phyloP scores from a whole-genome alignment of 352 stramenopile genomes.

The Pythium monospermum region DNA sequence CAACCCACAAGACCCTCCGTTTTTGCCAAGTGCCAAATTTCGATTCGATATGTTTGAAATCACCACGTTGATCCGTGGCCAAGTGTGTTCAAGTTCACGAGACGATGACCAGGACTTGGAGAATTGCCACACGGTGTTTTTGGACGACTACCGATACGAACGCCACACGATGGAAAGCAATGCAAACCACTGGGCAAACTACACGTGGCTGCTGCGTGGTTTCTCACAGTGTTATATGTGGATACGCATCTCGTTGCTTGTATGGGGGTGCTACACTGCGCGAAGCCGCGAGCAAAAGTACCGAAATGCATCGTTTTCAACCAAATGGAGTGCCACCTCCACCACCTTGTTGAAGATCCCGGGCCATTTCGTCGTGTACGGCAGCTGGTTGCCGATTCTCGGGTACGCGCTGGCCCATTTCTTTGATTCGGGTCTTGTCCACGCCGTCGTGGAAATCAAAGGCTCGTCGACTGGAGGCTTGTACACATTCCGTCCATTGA shows the following conservation, averaged over 20 bases:
- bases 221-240: conserved; percentile 39
- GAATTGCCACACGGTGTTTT: conserved; percentile 15
- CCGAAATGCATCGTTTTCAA: neutral
- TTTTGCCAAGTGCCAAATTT: conserved; percentile 6
- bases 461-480: conserved; percentile 13
- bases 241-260: conserved; percentile 29
- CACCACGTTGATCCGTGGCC: conserved; percentile 10
- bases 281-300: conserved; percentile 11
- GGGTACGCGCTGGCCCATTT: conserved; percentile 22
- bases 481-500: conserved; percentile 7
- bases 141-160: conserved; percentile 47
- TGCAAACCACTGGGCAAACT: conserved; percentile 25
- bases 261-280: conserved; percentile 18
- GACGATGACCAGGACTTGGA: too few relatives aligned
- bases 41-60: conserved; percentile 4
- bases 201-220: conserved; percentile 29
- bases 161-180: conserved; percentile 32
- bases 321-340: neutral
- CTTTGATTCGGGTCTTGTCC: conserved; percentile 19
- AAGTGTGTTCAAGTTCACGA: neutral
- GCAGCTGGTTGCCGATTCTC: conserved; percentile 25
- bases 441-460: conserved; percentile 11
- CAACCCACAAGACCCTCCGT: too few relatives aligned
- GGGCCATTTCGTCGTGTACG: conserved; percentile 31
- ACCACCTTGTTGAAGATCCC: conserved; percentile 24